Evolutionary conservation across 345 rosid species (phyloP).

Genomic region (Eucalyptus polybractea): DNA sequence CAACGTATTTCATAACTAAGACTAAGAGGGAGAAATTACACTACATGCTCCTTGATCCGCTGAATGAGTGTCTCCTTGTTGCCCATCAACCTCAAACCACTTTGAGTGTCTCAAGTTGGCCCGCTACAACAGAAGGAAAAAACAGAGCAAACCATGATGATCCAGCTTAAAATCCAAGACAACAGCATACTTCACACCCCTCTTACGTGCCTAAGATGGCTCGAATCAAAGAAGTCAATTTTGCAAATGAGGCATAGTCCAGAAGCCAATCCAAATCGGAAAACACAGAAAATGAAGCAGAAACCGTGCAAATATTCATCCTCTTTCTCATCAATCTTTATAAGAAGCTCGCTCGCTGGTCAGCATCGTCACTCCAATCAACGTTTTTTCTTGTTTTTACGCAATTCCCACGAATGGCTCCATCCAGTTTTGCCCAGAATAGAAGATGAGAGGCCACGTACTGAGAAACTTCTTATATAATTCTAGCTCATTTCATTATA

Average conservation of each 20-base stretch:
- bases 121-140: slow-evolving; percentile 18
- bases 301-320: not conserved
- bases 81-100: slow-evolving; percentile 40
- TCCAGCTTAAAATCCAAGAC: not conserved
- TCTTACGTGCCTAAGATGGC: not conserved
- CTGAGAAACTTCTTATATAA: too few species aligned
- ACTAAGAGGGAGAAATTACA: slow-evolving; percentile 10
- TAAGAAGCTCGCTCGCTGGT: too few species aligned
- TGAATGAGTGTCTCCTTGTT: slow-evolving; percentile 23
- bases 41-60: slow-evolving; percentile 41
- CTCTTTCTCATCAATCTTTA: not conserved
- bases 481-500: too few species aligned
- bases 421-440: too few species aligned
- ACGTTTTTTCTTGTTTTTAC: too few species aligned
- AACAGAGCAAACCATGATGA: not conserved
- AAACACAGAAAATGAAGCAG: not conserved
- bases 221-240: not conserved
- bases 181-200: too few species aligned
- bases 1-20: not conserved
- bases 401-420: too few species aligned
- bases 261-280: not conserved
- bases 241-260: not conserved
- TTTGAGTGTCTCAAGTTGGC: slow-evolving; percentile 34
- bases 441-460: too few species aligned
- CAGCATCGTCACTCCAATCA: too few species aligned